phyloP scores from a whole-genome alignment of 2,329 filamentous ascomycete genomes.

The Penicillium olsonii region DNA sequence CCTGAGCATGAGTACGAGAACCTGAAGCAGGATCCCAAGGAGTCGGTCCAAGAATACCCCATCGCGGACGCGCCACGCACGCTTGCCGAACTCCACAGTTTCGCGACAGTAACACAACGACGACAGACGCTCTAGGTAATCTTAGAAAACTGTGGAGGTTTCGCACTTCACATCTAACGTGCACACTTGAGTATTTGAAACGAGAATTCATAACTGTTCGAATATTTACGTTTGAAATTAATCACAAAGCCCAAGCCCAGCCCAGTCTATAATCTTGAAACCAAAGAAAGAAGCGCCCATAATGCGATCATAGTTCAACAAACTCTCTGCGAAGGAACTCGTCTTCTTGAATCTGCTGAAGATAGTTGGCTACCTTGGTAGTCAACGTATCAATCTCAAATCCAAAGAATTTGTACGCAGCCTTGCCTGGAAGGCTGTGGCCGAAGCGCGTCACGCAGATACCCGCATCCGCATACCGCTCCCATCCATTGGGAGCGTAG shows the following conservation, averaged over 20 bases:
- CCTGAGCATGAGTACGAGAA: too few species aligned
- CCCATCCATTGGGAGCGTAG: conserved; percentile 54
- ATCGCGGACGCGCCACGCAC: too few species aligned
- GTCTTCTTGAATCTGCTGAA: conserved; percentile 14
- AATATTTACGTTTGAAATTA: too few species aligned
- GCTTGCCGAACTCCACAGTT: too few species aligned
- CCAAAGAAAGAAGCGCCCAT: conserved; percentile 1
- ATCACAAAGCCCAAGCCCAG: background rate
- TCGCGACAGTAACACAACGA: too few species aligned
- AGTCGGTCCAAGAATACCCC: too few species aligned
- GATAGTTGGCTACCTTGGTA: conserved; percentile 16
- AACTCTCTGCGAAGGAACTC: conserved; percentile 19
- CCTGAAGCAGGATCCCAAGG: too few species aligned
- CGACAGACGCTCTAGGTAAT: too few species aligned
- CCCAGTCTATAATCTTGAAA: background rate
- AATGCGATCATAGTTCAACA: conserved; percentile 21
- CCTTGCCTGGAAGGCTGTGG: conserved; percentile 21
- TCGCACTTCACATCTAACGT: too few species aligned
- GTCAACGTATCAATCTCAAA: conserved; percentile 17
- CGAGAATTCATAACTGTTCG: too few species aligned
- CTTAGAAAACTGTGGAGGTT: too few species aligned
- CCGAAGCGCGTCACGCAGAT: conserved; percentile 50
- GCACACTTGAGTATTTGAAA: too few species aligned
- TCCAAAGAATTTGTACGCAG: conserved; percentile 20
- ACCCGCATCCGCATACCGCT: conserved; percentile 54